Base-by-base conservation (phyloP, 2,329 filamentous ascomycete genomes). In the Daldinia sp. region DNA sequence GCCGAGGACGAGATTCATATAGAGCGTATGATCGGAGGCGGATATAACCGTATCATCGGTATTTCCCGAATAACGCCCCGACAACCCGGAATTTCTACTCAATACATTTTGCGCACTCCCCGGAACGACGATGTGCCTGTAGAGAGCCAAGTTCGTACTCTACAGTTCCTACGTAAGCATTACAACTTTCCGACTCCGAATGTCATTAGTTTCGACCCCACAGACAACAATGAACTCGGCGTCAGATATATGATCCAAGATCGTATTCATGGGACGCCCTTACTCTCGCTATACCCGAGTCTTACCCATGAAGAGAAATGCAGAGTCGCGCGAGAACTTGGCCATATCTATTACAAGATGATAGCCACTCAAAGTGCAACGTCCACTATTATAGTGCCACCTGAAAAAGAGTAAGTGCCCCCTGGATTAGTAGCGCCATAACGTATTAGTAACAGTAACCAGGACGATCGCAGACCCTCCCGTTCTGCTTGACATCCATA, bases 31-130 rank as follows among this genome's bases (percentile, higher is more conserved):
- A 1, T 5, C 1, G 63, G 55, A 13, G 59, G 63, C 3, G 34
- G 25, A 25, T 45, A 27, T 6, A 66, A 63, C n/a, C 59, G 59
- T 34, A 57, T 66, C 23, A 63, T 60, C 27, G 55, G 63, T 5
- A 13, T 66, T 2, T 48, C 55, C n/a, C 55, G 55, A 9, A 45
- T 35, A 21, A 13, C 25, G 1, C 6, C 10, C 19, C 21, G 48
- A 29, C 15, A 53, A 23, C 23, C 30, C 8, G 34, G 21, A 2
- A 3, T 3, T 8, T 2, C 21, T 10, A 9, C 48, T 21, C 58
- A 25, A 15, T 65, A 56, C 48, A 52, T 65, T 6, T 15, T 65
- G 2, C 54, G 63, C 8, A 17, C 60, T 4, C 58, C 54, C 5
- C 58, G 58, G 9, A 52, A 34, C 43, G 30, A 34, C 27, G 30